Evolutionary conservation across 305 asterid species (phyloP).

Genomic region (Rubia tinctorum): DNA sequence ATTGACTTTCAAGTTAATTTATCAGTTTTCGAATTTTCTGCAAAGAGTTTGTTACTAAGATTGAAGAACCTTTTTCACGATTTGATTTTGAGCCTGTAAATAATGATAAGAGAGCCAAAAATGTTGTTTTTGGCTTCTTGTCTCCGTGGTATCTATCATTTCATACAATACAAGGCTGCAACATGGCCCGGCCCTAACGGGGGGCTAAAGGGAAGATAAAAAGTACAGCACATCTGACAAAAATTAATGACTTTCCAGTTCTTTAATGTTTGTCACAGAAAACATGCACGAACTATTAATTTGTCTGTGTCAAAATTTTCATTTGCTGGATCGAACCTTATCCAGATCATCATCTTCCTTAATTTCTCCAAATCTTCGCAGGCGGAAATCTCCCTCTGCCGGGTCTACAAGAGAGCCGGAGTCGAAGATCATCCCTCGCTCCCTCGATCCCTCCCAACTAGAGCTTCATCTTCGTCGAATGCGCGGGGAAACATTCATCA

Average conservation of each 20-base stretch:
- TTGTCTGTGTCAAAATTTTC: conserved; percentile 8
- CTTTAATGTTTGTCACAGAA: conserved; percentile 14
- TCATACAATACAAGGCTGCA: conserved; percentile 9
- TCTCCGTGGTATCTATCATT: background rate
- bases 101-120: background rate
- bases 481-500: conserved; percentile 1
- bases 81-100: background rate
- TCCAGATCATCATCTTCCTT: too few relatives aligned
- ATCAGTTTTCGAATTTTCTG: background rate
- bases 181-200: conserved; percentile 12
- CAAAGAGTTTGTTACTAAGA: background rate
- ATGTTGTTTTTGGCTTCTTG: conserved; percentile 6
- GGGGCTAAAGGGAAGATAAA: background rate
- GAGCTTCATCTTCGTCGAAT: conserved; percentile 22
- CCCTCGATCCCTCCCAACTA: conserved; percentile 28
- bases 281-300: conserved; percentile 18
- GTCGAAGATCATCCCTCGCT: conserved; percentile 37
- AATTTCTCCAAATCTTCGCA: conserved; percentile 4
- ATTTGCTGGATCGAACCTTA: background rate
- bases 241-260: conserved; percentile 13
- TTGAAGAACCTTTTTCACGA: background rate
- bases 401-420: conserved; percentile 36
- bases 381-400: conserved; percentile 38
- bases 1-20: background rate
- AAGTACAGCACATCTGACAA: conserved; percentile 9